Conservation (phyloP, 2,329 filamentous ascomycete genomes). For the Fusarium sp. region DNA sequence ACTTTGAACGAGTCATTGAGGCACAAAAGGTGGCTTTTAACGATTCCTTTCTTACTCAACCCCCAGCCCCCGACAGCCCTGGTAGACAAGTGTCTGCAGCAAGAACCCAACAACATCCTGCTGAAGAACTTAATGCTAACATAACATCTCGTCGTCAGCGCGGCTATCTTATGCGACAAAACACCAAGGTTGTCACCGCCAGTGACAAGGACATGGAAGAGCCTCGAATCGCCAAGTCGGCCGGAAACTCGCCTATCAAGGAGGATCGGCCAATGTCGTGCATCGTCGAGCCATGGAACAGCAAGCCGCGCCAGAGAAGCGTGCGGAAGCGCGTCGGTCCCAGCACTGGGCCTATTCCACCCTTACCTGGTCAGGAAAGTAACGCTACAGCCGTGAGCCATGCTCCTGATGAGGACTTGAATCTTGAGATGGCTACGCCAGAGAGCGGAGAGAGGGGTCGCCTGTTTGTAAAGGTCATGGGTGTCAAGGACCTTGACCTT, state of each 20-base stretch:
- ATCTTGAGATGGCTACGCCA: conserved; percentile 66
- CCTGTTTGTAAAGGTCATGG: conserved; percentile 98
- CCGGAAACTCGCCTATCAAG: conserved; percentile 75
- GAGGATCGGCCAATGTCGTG: conserved; percentile 87
- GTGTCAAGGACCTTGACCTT: conserved; percentile 93
- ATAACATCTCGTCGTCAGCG: conserved; percentile 75
- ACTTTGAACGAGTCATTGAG: conserved; percentile 95
- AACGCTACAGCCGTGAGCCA: conserved; percentile 73
- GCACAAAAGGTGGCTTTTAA: conserved; percentile 82
- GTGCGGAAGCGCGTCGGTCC: conserved; percentile 61
- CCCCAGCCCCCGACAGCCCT: conserved; percentile 38
- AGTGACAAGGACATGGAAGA: conserved; percentile 75
- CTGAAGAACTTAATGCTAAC: conserved; percentile 66
- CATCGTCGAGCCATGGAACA: conserved; percentile 97
- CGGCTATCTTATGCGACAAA: conserved; percentile 98
- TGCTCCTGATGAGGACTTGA: conserved; percentile 73
- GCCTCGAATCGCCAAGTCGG: conserved; percentile 64
- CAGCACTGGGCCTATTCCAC: conserved; percentile 74
- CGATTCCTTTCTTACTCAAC: conserved; percentile 36
- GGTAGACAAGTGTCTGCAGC: conserved; percentile 58
- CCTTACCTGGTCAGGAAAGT: conserved; percentile 87
- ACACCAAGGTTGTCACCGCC: conserved; percentile 96
- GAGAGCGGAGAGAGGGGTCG: conserved; percentile 88
- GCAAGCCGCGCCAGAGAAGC: conserved; percentile 73
- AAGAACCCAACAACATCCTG: conserved; percentile 12